Base-by-base conservation (phyloP, 2,329 filamentous ascomycete genomes). In the Juglanconis sp. region DNA sequence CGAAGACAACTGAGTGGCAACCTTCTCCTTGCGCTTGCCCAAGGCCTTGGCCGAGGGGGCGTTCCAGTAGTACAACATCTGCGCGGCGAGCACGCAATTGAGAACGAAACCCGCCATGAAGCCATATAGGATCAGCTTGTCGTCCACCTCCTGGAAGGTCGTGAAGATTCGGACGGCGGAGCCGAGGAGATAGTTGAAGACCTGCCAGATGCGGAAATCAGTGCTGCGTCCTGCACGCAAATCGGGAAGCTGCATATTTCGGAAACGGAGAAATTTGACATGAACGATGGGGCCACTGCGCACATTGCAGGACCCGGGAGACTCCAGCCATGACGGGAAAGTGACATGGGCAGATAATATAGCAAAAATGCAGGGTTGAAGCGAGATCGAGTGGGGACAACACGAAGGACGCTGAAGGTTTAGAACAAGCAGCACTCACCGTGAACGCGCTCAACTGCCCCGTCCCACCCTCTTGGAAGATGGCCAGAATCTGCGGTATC, bases 61-160 rank as follows among this genome's bases (percentile, higher is more conserved):
- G 70, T 97, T 96, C 95, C 95, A 99, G 81, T 98, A 98, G 77
- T 93, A 96, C 34, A 96, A 72, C 89, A 99, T 95, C 79, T 99
- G 95, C 44, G 83, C 77, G 13, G 93, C 93, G 60, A 99, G 81
- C 59, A 99, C 83, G 60, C 87, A 81, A 76, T 99, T 99, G 68
- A 99, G 85, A n/a, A 81, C 77, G 73, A 97, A 97, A 34, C 92
- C 95, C 7, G 92, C 91, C 58, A 98, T 78, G 81, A 96, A 98
- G 54, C 93, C 90, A 77, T 96, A 98, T 32, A 99, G 84, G 69
- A 99, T 98, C 61, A 98, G 82, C 77, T 93, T 93, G 76, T 99
- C 95, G 73, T 96, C 90, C 62, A 99, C 95, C 80, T 99, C 95
- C 72, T 98, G 93, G 60, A 99, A 80, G 8, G 96, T 99, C 36